phyloP scores from a whole-genome alignment of 495 filamentous ascomycete genomes.

The Physcia stellaris region DNA sequence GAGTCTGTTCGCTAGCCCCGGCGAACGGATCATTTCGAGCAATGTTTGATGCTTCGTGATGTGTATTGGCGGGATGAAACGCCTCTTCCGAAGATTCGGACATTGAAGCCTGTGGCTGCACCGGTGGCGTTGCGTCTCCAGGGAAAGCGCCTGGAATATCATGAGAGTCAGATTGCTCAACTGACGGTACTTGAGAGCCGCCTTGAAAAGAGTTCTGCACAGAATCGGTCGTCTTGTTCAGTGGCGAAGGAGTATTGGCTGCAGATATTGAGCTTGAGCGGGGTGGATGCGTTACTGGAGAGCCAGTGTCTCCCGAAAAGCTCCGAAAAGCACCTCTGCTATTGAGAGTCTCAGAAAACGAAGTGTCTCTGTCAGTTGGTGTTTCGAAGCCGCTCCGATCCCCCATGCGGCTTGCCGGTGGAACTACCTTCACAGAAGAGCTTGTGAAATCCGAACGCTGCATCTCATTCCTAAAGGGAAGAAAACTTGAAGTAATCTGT shows the following conservation, averaged over 20 bases:
- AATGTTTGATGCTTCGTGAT: not conserved
- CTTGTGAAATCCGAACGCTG: slow-evolving; percentile 51
- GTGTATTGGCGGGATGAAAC: not conserved
- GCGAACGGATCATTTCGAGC: slow-evolving; percentile 37
- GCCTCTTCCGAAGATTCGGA: not conserved
- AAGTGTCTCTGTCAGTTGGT: slow-evolving; percentile 31
- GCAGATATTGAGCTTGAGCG: too few species aligned
- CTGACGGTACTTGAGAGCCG: slow-evolving; percentile 1
- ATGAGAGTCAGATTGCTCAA: slow-evolving; percentile 15
- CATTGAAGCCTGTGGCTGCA: not conserved
- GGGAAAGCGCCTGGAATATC: slow-evolving; percentile 46
- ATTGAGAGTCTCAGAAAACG: slow-evolving; percentile 3
- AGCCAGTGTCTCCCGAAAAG: slow-evolving; percentile 11
- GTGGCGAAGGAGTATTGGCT: too few species aligned
- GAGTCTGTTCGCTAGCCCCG: slow-evolving; percentile 33
- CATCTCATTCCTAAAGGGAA: slow-evolving; percentile 42
- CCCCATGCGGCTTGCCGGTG: slow-evolving; percentile 62
- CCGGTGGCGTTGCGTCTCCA: slow-evolving; percentile 26
- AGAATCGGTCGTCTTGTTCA: slow-evolving; percentile 7
- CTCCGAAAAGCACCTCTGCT: slow-evolving; percentile 8
- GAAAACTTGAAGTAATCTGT: slow-evolving; percentile 58
- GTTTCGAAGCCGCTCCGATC: slow-evolving; percentile 44
- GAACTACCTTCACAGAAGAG: slow-evolving; percentile 67
- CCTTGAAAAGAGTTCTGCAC: slow-evolving; percentile 4
- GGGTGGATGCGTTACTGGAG: too few species aligned